Evolutionary conservation across 2,329 filamentous ascomycete species (phyloP), one percentile per base, ranked within the genome.

Genomic region (Aspergillus ruber): DNA sequence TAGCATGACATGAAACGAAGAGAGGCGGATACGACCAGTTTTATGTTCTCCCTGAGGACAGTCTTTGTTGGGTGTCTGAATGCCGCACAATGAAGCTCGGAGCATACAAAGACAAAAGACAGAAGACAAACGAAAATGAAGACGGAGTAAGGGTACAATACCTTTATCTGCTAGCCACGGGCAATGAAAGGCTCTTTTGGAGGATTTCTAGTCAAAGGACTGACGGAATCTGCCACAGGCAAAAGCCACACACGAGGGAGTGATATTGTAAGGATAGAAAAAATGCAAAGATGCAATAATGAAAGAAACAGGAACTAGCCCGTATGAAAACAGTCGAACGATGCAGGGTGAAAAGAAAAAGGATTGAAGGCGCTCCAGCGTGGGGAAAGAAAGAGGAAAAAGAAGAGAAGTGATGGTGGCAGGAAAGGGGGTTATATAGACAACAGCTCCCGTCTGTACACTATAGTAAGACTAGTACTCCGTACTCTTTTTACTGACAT

Each of bases 231-330:
- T 59, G 63, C 64, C 62, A 58, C 63, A 65, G 64, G 62, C 64
- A 59, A 57, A 48, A 56, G 51, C 42, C 55, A 39, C 27, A 29
- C 55, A 39, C 36, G 36, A 39, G 17, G 17, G 36, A 21, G 10
- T 18, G 36, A 39, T 39, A 4, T 38, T 38, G 15, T 39, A 12
- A 20, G 5, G 36, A 20, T 18, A 20, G 18, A 33, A 8, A 35
- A 36, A 44, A 56, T 53, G 44, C 52, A 54, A 46, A 41, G 52
- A 49, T 55, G 53, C 53, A 52, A 65, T 51, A 48, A 55, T 62
- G 59, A 57, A 55, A 47, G 55, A 61, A 49, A 62, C 61, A 67
- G 64, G 65, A 56, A 60, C 65, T 66, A 55, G 65, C 65, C 65
- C 62, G 62, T 51, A 47, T 21, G 45, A 35, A 47, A 47, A 53